phyloP scores from a whole-genome alignment of 2,329 filamentous ascomycete genomes.

The Eutypella sp. region DNA sequence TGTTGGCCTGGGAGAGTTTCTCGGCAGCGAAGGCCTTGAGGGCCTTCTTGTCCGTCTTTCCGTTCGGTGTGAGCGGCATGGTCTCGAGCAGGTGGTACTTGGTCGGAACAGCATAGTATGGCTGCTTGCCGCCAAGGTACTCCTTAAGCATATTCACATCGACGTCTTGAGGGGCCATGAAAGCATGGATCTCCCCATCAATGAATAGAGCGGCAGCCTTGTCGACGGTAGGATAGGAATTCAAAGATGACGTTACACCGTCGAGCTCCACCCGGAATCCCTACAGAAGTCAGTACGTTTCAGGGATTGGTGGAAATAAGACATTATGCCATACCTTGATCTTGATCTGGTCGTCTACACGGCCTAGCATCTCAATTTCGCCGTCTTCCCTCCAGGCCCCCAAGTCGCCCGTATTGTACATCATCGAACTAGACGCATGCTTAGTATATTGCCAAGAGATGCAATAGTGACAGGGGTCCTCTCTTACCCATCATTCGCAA shows the following conservation, averaged over 20 bases:
- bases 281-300: slow-evolving; percentile 16
- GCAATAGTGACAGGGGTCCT: neutral
- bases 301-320: neutral
- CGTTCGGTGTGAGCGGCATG: slow-evolving; percentile 49
- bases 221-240: slow-evolving; percentile 39
- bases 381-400: slow-evolving; percentile 50
- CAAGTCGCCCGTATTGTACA: slow-evolving; percentile 59
- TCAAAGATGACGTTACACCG: slow-evolving; percentile 47
- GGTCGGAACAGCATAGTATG: slow-evolving; percentile 52
- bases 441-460: neutral
- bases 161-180: slow-evolving; percentile 32
- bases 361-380: slow-evolving; percentile 49
- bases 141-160: slow-evolving; percentile 33
- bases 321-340: slow-evolving; percentile 38
- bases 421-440: slow-evolving; percentile 31
- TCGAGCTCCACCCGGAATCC: slow-evolving; percentile 59
- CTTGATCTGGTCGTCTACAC: slow-evolving; percentile 59
- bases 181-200: slow-evolving; percentile 44
- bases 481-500: slow-evolving; percentile 45
- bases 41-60: slow-evolving; percentile 50
- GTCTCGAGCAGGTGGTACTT: slow-evolving; percentile 36
- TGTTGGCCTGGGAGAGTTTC: slow-evolving; percentile 24
- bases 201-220: slow-evolving; percentile 45
- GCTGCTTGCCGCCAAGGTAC: slow-evolving; percentile 38
- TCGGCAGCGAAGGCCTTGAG: slow-evolving; percentile 34